Base-by-base conservation (phyloP, 192 early-diverging fungal genomes). In the Thamnidium elegans region DNA sequence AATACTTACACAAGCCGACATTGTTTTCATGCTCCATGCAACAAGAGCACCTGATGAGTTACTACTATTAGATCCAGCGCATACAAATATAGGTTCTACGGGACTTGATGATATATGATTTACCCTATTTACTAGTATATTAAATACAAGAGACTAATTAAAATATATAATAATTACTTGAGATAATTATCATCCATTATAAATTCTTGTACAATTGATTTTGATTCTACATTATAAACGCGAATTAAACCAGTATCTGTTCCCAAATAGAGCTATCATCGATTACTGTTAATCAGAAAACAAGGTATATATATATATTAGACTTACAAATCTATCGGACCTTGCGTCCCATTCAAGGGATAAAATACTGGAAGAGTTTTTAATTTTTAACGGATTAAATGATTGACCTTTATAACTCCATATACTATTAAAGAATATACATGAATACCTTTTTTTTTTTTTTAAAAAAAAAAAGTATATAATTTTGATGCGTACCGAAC, bases 121-220 rank as follows among this genome's bases (percentile, higher is more conserved):
- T 13, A 84, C 71, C 58, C 81, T 82, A 65, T 21, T 7, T 10
- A 50, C 19, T 45, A 51, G 20, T 14, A 66, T 44, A 50, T 1
- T 43, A 55, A 30, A 50, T 44, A 30, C 31, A 48, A n/a, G 15
- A 42, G 3, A 11, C 19, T 39, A 42, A 4, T 20, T 4, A 17
- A n/a, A 30, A 21, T 39, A 14, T 19, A 14, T 50, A 39, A 42
- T 17, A 44, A 31, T 53, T 62, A 76, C 81, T 74, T 78, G 56
- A 77, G 77, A 43, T 74, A 81, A 50, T 74, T 75, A 1, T 72
- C 66, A 20, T 77, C 75, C 30, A 71, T 80, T 54, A 69, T 69
- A 62, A 84, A 83, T 45, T 81, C 80, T 54, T 84, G 85, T 13
- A 87, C 79, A 8, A 87, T 55, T 3, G 83, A 77, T 47, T 75